phyloP scores from a whole-genome alignment of 2,329 filamentous ascomycete species.

The Pseudonectria foliicola region DNA sequence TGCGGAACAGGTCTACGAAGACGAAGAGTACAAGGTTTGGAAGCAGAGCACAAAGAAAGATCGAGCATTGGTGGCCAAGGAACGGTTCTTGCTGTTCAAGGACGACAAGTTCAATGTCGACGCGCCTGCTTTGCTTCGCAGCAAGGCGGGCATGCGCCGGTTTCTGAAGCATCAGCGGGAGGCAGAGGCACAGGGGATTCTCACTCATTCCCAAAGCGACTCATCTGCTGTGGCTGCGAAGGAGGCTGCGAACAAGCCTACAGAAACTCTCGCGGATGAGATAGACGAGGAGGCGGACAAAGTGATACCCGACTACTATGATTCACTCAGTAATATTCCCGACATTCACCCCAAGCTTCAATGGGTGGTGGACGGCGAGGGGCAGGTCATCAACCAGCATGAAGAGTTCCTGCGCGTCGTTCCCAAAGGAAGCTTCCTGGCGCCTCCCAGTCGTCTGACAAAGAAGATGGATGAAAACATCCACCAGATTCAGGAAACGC shows the following conservation, averaged over 20 bases:
- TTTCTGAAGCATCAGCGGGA: conserved; percentile 76
- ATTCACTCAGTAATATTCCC: conserved; percentile 76
- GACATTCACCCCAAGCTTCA: conserved; percentile 71
- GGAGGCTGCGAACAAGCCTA: conserved; percentile 38
- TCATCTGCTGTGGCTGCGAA: conserved; percentile 33
- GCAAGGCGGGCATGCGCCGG: conserved; percentile 80
- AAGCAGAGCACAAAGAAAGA: conserved; percentile 98
- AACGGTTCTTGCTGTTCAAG: conserved; percentile 79
- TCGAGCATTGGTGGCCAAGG: conserved; percentile 76
- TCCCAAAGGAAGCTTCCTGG: conserved; percentile 65
- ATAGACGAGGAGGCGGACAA: conserved; percentile 83
- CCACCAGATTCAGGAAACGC: conserved; percentile 90
- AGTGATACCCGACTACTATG: conserved; percentile 90
- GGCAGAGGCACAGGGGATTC: conserved; percentile 44
- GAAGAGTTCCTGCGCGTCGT: conserved; percentile 79
- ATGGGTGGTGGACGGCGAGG: conserved; percentile 87
- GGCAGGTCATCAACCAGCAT: conserved; percentile 78
- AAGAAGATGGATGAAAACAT: conserved; percentile 86
- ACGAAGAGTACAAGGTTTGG: conserved; percentile 97
- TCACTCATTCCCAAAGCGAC: conserved; percentile 33
- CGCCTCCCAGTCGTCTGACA: conserved; percentile 66
- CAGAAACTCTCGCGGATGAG: conserved; percentile 85
- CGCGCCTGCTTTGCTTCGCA: conserved; percentile 78
- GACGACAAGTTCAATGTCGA: conserved; percentile 79
- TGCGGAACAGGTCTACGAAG: conserved; percentile 71